A percentile compares a stretch with the other conserved stretches of the same genome.
Conservation (phyloP, 2,329 filamentous ascomycete species). For the Phaeomoniella chlamydospora region DNA sequence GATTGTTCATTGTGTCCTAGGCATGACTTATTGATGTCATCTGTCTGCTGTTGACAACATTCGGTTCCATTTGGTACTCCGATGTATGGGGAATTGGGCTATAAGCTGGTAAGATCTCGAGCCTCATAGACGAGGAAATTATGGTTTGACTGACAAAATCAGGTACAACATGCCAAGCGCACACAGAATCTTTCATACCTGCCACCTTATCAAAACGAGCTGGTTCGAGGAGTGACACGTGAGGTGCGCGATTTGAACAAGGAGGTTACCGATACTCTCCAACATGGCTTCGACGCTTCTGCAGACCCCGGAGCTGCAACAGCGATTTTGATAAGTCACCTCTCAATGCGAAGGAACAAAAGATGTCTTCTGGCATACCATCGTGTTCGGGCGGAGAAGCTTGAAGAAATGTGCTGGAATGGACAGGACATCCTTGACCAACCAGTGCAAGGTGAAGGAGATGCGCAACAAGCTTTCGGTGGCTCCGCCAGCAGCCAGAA, state of each 20-base stretch:
- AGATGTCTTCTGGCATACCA: slow-evolving; percentile 92
- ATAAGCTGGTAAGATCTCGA: slow-evolving; percentile 57
- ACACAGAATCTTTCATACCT: slow-evolving; percentile 75
- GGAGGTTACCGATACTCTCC: slow-evolving; percentile 64
- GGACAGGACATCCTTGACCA: slow-evolving; percentile 68
- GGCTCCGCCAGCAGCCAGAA: slow-evolving; percentile 41
- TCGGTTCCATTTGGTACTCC: too few species aligned
- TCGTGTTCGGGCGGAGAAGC: slow-evolving; percentile 72
- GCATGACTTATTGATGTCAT: too few species aligned
- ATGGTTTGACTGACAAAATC: neutral
- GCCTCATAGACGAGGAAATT: too few species aligned
- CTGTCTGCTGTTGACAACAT: too few species aligned
- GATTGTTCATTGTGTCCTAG: too few species aligned
- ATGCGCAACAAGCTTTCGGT: slow-evolving; percentile 15
- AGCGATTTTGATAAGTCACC: slow-evolving; percentile 79
- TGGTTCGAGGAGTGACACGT: slow-evolving; percentile 72
- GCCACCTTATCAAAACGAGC: slow-evolving; percentile 82
- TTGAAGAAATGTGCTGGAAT: slow-evolving; percentile 88
- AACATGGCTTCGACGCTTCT: slow-evolving; percentile 71
- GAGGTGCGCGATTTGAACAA: slow-evolving; percentile 90
- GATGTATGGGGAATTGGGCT: slow-evolving; percentile 82
- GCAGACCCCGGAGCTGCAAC: slow-evolving; percentile 74
- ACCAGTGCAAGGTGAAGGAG: slow-evolving; percentile 4
- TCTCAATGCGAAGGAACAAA: slow-evolving; percentile 93
- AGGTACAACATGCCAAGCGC: slow-evolving; percentile 94